Percentiles rank a stretch among this genome's conserved stretches.
These are phyloP conservation scores for Pouteria glomerata DNA, from an alignment of 148 eudicot genomes.

Conservation along the genomic window DNA sequence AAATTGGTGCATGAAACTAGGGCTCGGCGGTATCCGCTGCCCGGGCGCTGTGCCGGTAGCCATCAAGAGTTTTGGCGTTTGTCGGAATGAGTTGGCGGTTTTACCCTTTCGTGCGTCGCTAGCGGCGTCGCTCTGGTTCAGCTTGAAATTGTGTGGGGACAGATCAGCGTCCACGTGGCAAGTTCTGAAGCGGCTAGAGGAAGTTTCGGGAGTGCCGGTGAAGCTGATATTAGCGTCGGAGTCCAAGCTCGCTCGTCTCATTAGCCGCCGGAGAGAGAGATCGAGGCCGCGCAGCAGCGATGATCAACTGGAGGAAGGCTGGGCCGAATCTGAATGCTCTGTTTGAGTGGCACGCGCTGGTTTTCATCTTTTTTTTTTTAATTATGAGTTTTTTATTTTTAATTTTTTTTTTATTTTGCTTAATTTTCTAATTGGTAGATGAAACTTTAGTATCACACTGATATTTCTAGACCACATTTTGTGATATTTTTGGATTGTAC, in stretches of 20 bases:
- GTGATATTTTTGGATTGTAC: no score
- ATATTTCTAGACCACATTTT: no score
- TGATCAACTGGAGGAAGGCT: conserved; percentile 45
- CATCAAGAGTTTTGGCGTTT: conserved; percentile 14
- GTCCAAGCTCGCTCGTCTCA: conserved; percentile 28
- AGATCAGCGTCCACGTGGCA: conserved; percentile 25
- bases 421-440: no score
- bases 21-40: conserved; percentile 5
- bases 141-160: conserved; percentile 28
- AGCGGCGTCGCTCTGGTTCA: conserved; percentile 55
- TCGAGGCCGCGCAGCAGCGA: no score
- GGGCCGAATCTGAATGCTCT: conserved; percentile 51
- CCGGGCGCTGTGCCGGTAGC: conserved; percentile 23
- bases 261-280: conserved; percentile 17
- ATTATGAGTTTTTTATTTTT: no score
- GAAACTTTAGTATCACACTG: no score
- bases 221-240: conserved; percentile 44
- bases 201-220: conserved; percentile 59
- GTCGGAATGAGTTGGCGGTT: conserved; percentile 20
- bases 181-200: conserved; percentile 41
- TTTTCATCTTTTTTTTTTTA: no score
- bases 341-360: no score
- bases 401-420: no score
- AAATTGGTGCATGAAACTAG: conserved; percentile 48
- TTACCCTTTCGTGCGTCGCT: conserved; percentile 41